Conservation (phyloP, 768 basidiomycete species). For the Hericium rajendrae region DNA sequence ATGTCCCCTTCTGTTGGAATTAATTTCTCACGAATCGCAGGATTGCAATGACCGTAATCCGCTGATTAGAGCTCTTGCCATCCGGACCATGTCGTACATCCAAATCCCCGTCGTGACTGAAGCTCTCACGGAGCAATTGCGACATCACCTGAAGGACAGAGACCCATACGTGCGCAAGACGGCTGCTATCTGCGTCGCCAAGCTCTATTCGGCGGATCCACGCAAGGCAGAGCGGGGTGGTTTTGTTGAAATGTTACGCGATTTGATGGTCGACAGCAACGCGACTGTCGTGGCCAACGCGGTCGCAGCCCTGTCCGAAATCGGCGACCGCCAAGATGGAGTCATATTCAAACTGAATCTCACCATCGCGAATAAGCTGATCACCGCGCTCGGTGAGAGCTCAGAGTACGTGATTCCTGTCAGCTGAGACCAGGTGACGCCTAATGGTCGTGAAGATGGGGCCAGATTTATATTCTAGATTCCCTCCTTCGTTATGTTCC, state of each 20-base stretch:
- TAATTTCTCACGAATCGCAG: slow-evolving; percentile 31
- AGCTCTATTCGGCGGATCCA: slow-evolving; percentile 84
- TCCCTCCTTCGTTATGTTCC: slow-evolving; percentile 92
- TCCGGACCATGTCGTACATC: slow-evolving; percentile 99
- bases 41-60: slow-evolving; percentile 96
- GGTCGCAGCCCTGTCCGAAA: slow-evolving; percentile 93
- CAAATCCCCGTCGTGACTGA: slow-evolving; percentile 84
- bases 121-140: slow-evolving; percentile 78
- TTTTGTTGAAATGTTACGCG: slow-evolving; percentile 85
- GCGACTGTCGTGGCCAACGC: slow-evolving; percentile 97
- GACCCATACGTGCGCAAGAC: slow-evolving; percentile 99
- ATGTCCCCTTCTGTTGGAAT: too few species aligned
- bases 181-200: slow-evolving; percentile 94
- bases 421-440: too few species aligned
- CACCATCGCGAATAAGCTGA: slow-evolving; percentile 78
- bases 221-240: slow-evolving; percentile 80
- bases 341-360: slow-evolving; percentile 88
- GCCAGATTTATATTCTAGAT: slow-evolving; percentile 96
- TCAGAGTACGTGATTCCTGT: slow-evolving; percentile 68
- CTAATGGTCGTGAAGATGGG: slow-evolving; percentile 63
- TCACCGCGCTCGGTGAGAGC: slow-evolving; percentile 88
- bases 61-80: slow-evolving; percentile 91
- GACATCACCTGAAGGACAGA: slow-evolving; percentile 85
- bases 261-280: slow-evolving; percentile 87
- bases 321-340: slow-evolving; percentile 89